A percentile compares a stretch with the other conserved stretches of the same genome.
Conservation (phyloP, 306 rosid genomes). For the Ammopiptanthus mongolicus region DNA sequence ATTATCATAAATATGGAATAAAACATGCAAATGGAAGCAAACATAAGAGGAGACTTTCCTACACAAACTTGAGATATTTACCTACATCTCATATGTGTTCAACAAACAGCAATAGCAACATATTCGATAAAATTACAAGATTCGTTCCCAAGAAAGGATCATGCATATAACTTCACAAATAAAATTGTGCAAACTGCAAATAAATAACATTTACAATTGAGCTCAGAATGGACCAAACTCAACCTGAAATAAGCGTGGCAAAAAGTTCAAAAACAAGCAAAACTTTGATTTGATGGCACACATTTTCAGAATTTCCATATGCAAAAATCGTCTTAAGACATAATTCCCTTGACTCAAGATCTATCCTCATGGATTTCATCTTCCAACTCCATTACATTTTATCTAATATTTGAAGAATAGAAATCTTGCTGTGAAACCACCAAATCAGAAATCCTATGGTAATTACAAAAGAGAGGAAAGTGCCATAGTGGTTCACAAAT, state of each 20-base stretch:
- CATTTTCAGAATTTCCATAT: background rate
- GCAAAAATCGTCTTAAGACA: background rate
- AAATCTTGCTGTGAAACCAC: background rate
- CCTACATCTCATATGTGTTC: background rate
- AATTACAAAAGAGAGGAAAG: background rate
- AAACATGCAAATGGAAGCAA: background rate
- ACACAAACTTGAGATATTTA: background rate
- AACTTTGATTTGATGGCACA: background rate
- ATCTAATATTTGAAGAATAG: background rate
- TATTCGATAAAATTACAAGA: background rate
- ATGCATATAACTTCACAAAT: background rate
- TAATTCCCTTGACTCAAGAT: background rate
- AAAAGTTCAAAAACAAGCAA: background rate
- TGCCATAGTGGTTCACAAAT: background rate
- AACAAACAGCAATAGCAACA: background rate
- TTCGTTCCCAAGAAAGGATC: background rate
- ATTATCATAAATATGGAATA: background rate
- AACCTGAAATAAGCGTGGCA: background rate
- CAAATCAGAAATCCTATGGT: background rate
- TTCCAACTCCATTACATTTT: background rate
- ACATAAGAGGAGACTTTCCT: background rate
- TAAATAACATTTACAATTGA: background rate
- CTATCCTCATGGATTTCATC: constrained; percentile 3
- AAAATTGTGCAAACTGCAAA: background rate
- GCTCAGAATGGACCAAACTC: background rate